phyloP scores from a whole-genome alignment of 345 rosid species.

The Citrus medica region DNA sequence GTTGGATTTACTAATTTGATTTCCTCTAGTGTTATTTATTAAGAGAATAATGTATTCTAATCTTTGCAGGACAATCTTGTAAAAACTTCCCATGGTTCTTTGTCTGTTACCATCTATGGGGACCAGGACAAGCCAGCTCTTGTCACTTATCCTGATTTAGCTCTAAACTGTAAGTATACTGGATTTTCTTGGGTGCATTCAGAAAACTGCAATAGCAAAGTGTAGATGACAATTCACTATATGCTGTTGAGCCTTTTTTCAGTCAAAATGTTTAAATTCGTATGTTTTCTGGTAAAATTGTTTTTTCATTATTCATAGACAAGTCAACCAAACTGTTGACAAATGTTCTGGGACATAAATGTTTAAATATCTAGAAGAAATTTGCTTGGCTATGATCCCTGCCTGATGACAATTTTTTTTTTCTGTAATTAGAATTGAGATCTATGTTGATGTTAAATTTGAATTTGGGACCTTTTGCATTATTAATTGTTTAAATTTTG shows the following conservation, averaged over 20 bases:
- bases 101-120: slow-evolving; percentile 85
- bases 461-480: background rate
- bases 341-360: background rate
- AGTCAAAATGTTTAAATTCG: background rate
- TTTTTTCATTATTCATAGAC: background rate
- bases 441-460: background rate
- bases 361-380: background rate
- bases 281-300: background rate
- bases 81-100: slow-evolving; percentile 56
- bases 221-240: background rate
- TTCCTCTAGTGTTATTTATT: slow-evolving; percentile 17
- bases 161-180: slow-evolving; percentile 63
- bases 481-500: background rate
- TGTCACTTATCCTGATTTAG: slow-evolving; percentile 90
- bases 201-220: too few relatives aligned
- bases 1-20: background rate
- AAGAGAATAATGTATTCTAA: slow-evolving; percentile 15
- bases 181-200: background rate
- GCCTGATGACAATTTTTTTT: background rate
- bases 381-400: background rate
- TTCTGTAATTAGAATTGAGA: background rate
- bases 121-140: slow-evolving; percentile 97
- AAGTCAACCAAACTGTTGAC: background rate
- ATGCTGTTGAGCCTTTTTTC: background rate
- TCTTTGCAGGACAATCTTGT: slow-evolving; percentile 65